Evolutionary conservation across 495 filamentous ascomycete genomes (phyloP).

Genomic region (Penicillium salamii): DNA sequence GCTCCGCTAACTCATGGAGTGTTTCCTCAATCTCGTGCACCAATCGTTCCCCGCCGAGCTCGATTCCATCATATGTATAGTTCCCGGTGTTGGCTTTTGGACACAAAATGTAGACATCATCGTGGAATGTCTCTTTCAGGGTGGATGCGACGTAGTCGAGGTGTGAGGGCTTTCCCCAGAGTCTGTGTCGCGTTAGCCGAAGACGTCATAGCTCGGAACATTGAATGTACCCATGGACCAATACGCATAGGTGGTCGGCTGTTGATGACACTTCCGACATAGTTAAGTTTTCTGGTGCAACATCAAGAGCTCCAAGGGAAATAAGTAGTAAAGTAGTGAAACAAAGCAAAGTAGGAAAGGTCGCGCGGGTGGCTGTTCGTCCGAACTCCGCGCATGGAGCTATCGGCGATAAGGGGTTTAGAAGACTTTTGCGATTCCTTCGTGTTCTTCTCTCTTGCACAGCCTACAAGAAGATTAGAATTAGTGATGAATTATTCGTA

Average conservation of each 20-base stretch:
- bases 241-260: conserved; percentile 79
- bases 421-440: background rate
- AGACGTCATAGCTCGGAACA: conserved; percentile 11
- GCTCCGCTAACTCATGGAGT: conserved; percentile 58
- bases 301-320: background rate
- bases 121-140: conserved; percentile 62
- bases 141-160: conserved; percentile 67
- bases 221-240: conserved; percentile 86
- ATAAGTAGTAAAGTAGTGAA: too few relatives aligned
- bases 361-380: background rate
- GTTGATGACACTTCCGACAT: conserved; percentile 15
- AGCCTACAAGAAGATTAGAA: too few relatives aligned
- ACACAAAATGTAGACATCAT: conserved; percentile 68
- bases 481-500: too few relatives aligned
- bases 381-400: conserved; percentile 9
- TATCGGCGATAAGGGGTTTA: conserved; percentile 12
- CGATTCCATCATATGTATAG: conserved; percentile 94
- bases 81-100: conserved; percentile 76
- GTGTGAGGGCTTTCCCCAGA: conserved; percentile 92
- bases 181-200: conserved; percentile 40
- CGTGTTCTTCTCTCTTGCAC: too few relatives aligned
- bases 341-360: too few relatives aligned
- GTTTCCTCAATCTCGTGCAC: conserved; percentile 84
- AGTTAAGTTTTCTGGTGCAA: background rate
- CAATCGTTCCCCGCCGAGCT: conserved; percentile 84